phyloP scores from a whole-genome alignment of 768 basidiomycete species.

The Lentinula boryana region DNA sequence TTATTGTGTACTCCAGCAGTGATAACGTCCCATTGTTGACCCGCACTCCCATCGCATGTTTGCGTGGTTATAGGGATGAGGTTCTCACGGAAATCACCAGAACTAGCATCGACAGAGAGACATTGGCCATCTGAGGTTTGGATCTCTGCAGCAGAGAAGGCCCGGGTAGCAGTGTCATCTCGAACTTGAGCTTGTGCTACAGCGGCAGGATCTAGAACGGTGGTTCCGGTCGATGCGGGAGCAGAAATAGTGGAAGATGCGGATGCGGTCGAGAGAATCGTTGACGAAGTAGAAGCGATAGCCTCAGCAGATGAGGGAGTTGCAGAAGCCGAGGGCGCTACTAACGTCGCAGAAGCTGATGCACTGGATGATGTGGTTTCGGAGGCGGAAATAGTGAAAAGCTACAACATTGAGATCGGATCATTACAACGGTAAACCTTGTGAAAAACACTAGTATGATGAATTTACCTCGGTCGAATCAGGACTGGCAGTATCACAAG shows the following conservation, averaged over 20 bases:
- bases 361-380: too few relatives aligned
- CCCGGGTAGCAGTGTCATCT: conserved; percentile 19
- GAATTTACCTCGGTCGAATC: neutral
- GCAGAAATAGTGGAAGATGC: too few relatives aligned
- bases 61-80: conserved; percentile 13
- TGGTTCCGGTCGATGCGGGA: neutral
- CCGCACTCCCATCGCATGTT: conserved; percentile 14
- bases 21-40: conserved; percentile 17
- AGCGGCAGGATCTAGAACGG: conserved; percentile 12
- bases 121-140: conserved; percentile 17
- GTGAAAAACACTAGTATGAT: too few relatives aligned
- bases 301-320: too few relatives aligned
- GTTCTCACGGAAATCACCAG: conserved; percentile 18
- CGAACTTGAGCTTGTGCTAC: conserved; percentile 14
- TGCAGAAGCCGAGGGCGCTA: too few relatives aligned
- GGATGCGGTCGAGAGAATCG: too few relatives aligned
- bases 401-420: too few relatives aligned
- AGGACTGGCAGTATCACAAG: conserved; percentile 4
- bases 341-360: too few relatives aligned
- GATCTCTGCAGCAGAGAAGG: conserved; percentile 9
- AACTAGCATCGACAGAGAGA: conserved; percentile 10
- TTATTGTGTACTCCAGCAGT: conserved; percentile 16
- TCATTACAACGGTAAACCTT: too few relatives aligned
- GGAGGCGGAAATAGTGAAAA: too few relatives aligned
- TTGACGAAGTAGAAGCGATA: too few relatives aligned